Evolutionary conservation across 179 eudicot species (phyloP).

Genomic region (Beta macrorhiza): DNA sequence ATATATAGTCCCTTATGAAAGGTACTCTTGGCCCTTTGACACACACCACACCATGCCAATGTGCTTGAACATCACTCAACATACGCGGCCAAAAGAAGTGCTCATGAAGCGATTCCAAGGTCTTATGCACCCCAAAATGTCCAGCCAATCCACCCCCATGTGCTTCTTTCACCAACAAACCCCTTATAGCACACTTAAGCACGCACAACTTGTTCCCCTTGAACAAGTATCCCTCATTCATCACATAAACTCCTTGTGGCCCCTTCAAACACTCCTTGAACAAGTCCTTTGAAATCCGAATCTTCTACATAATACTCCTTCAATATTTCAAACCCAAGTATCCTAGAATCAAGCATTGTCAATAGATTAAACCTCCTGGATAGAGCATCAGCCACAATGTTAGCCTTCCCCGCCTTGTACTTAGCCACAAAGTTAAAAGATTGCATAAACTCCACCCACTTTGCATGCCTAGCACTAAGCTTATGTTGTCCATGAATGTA

Average conservation of each 20-base stretch:
- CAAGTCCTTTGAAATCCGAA: background rate
- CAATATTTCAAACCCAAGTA: background rate
- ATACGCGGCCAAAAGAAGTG: background rate
- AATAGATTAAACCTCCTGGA: background rate
- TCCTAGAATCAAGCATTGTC: background rate
- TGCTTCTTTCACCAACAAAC: background rate
- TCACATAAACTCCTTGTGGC: too few species aligned
- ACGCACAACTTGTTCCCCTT: background rate
- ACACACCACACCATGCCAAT: background rate
- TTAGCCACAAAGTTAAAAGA: background rate
- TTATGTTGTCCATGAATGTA: background rate
- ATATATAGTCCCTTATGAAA: too few species aligned
- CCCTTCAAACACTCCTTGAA: too few species aligned
- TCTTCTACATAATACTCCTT: background rate
- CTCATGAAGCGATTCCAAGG: too few species aligned
- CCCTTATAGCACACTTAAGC: background rate
- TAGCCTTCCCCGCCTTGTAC: background rate
- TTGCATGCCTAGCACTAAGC: slow-evolving; percentile 1
- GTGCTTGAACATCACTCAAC: background rate
- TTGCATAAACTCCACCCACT: slow-evolving; percentile 6
- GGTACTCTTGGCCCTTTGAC: background rate
- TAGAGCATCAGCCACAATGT: background rate
- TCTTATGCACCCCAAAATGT: background rate
- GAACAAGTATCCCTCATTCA: too few species aligned
- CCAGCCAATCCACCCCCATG: background rate